These are phyloP conservation scores for Linnemannia schmuckeri DNA, from an alignment of 192 early-diverging fungal genomes.

Conservation along the genomic window DNA sequence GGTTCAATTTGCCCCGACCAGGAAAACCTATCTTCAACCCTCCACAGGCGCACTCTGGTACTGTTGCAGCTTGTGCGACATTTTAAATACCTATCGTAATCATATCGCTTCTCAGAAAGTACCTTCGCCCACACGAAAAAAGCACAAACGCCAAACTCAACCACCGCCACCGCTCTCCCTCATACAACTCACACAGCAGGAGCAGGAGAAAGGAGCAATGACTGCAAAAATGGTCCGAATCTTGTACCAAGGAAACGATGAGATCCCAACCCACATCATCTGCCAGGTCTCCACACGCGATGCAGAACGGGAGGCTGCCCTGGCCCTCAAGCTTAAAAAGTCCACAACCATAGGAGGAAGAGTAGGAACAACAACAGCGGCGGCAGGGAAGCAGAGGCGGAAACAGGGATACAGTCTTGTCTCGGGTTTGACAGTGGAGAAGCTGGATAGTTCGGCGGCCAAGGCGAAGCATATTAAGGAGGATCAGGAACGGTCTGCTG, in stretches of 20 bases:
- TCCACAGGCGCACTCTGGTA: not conserved
- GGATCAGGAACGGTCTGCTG: conserved; percentile 11
- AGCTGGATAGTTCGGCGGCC: not conserved
- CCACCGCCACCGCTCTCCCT: not conserved
- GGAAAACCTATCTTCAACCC: conserved; percentile 1
- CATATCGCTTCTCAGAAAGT: not conserved
- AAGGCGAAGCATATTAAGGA: conserved; percentile 13
- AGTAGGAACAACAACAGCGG: not conserved
- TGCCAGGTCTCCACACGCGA: conserved; percentile 36
- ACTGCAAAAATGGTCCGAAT: conserved; percentile 20
- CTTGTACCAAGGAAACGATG: conserved; percentile 54
- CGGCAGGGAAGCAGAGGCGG: not conserved
- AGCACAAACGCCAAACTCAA: not conserved
- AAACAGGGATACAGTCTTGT: conserved; percentile 2
- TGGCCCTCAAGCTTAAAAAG: conserved; percentile 38
- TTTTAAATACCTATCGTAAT: not conserved
- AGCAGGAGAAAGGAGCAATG: not conserved
- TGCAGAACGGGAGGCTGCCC: conserved; percentile 46
- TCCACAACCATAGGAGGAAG: not conserved
- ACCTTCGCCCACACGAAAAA: not conserved
- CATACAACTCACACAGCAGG: not conserved
- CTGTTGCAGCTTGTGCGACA: not conserved
- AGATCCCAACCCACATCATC: conserved; percentile 60
- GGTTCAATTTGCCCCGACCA: conserved; percentile 24
- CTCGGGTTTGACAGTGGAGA: conserved; percentile 37